phyloP scores from a whole-genome alignment of 169 alveolate species.

The Amoebophrya sp. region DNA sequence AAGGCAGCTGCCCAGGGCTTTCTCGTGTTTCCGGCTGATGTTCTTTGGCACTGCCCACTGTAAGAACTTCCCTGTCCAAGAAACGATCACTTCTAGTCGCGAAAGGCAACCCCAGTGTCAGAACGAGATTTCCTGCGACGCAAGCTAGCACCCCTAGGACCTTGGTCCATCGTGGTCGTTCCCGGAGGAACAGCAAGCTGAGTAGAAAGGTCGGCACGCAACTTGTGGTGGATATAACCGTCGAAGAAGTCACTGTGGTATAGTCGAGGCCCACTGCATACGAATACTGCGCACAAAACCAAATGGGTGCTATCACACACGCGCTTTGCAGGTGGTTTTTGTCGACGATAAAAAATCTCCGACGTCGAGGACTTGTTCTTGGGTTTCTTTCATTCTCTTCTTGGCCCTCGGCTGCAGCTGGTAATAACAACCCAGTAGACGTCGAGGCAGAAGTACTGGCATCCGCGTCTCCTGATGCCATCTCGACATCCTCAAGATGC shows the following conservation, averaged over 20 bases:
- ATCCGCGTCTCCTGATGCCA: not conserved
- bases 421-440: not conserved
- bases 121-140: not conserved
- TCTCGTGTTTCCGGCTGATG: not conserved
- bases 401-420: not conserved
- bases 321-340: not conserved
- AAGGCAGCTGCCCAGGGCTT: not conserved
- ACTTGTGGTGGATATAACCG: conserved; percentile 1
- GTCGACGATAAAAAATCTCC: not conserved
- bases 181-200: not conserved
- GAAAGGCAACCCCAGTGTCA: not conserved
- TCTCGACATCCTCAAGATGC: not conserved
- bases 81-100: too few relatives aligned
- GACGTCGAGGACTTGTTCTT: not conserved
- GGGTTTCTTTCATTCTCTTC: not conserved
- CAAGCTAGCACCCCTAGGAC: not conserved
- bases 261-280: not conserved
- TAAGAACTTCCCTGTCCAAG: not conserved
- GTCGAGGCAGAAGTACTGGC: not conserved
- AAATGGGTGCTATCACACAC: not conserved
- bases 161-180: not conserved
- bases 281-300: not conserved
- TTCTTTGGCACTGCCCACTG: not conserved
- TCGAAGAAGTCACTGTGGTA: not conserved
- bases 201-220: conserved; percentile 18